Conservation (phyloP, 306 rosid genomes). For the Trifolium repens region DNA sequence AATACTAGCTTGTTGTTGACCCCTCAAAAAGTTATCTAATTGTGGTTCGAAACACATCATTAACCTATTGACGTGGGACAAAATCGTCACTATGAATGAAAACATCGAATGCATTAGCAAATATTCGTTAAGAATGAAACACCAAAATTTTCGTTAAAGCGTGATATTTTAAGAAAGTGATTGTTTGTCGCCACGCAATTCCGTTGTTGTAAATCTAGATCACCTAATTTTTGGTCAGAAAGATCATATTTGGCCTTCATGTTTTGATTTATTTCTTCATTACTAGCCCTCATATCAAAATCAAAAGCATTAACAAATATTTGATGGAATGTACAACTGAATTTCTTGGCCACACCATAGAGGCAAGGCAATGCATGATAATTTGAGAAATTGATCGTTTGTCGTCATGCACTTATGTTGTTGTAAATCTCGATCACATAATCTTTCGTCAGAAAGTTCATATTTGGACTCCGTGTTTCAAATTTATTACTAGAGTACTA, state of each 20-base stretch:
- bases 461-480: too few species aligned
- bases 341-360: too few species aligned
- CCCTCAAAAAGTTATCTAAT: background rate
- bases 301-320: too few species aligned
- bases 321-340: too few species aligned
- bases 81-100: slow-evolving; percentile 29
- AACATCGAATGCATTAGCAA: slow-evolving; percentile 7
- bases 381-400: too few species aligned
- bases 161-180: background rate
- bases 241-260: background rate
- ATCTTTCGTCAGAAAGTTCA: too few species aligned
- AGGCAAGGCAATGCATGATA: too few species aligned
- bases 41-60: background rate
- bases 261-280: background rate
- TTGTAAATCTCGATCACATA: too few species aligned
- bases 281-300: background rate
- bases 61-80: background rate
- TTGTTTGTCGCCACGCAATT: background rate
- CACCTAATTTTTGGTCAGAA: background rate
- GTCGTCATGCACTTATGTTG: too few species aligned
- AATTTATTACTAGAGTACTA: too few species aligned
- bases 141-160: background rate
- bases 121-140: slow-evolving; percentile 1
- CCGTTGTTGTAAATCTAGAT: background rate
- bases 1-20: background rate